These are phyloP conservation scores for Aspergillus kassunensis DNA, from an alignment of 495 filamentous ascomycete species.

Conservation along the genomic window DNA sequence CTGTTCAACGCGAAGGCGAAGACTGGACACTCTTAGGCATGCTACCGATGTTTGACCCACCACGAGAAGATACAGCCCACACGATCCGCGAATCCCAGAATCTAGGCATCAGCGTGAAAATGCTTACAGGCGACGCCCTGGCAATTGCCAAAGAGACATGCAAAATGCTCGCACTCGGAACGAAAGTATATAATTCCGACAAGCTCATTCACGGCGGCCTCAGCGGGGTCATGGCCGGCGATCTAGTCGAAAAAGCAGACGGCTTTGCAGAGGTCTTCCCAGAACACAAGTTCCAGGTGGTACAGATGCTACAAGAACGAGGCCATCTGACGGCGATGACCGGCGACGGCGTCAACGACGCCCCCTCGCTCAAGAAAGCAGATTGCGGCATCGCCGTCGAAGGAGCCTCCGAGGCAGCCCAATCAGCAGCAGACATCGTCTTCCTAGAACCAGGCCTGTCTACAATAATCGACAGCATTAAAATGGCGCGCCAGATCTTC, in stretches of 20 bases:
- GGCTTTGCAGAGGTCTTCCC: conserved; percentile 88
- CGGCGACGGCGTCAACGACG: conserved; percentile 97
- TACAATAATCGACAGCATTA: conserved; percentile 71
- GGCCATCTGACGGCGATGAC: conserved; percentile 97
- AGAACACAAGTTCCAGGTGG: conserved; percentile 97
- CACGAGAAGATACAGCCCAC: conserved; percentile 70
- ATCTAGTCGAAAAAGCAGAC: conserved; percentile 68
- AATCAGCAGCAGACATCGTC: conserved; percentile 71
- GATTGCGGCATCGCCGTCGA: conserved; percentile 74
- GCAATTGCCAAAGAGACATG: conserved; percentile 75
- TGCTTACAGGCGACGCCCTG: conserved; percentile 72
- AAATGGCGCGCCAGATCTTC: conserved; percentile 72
- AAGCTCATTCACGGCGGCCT: conserved; percentile 68
- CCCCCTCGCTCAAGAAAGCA: conserved; percentile 92
- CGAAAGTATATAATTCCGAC: conserved; percentile 71
- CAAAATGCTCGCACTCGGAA: conserved; percentile 72
- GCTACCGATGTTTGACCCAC: conserved; percentile 73
- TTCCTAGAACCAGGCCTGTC: conserved; percentile 71
- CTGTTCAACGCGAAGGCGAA: conserved; percentile 58
- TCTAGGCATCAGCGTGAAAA: conserved; percentile 69
- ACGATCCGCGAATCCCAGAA: conserved; percentile 69
- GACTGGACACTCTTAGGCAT: conserved; percentile 65
- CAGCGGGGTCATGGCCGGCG: conserved; percentile 63
- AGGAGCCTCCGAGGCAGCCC: conserved; percentile 68
- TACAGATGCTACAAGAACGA: conserved; percentile 94